A percentile compares a stretch with the other conserved stretches of the same genome.
Evolutionary conservation across 177 flowering plant species (phyloP).

Genomic region (Vitis hybrid): DNA sequence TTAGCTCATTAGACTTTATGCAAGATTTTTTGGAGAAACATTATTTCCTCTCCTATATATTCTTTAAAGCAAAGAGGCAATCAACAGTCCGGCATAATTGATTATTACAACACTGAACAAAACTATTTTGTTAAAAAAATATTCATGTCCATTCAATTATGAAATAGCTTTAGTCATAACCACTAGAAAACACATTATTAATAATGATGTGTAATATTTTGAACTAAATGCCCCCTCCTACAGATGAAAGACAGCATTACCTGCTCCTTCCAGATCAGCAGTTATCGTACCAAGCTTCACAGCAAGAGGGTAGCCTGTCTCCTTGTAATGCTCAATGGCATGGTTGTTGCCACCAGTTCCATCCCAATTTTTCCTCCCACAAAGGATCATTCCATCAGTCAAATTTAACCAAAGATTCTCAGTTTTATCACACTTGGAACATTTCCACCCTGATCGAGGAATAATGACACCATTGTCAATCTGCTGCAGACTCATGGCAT

Average conservation of each 20-base stretch:
- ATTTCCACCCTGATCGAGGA: slow-evolving; percentile 95
- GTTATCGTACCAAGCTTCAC: slow-evolving; percentile 97
- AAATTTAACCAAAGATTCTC: slow-evolving; percentile 96
- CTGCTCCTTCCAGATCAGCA: slow-evolving; percentile 94
- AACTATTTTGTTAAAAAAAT: no score
- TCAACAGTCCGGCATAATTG: no score
- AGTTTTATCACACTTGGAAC: slow-evolving; percentile 84
- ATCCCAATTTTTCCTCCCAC: slow-evolving; percentile 95
- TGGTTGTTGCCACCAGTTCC: slow-evolving; percentile 97
- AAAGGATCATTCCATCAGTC: slow-evolving; percentile 93
- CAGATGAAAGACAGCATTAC: slow-evolving; percentile 36
- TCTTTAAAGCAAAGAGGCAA: no score
- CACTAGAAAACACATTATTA: not conserved
- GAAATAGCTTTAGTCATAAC: not conserved
- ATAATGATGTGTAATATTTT: not conserved
- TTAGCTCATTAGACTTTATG: no score
- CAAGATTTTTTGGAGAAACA: no score
- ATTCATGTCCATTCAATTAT: no score
- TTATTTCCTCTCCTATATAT: no score
- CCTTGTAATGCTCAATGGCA: slow-evolving; percentile 81
- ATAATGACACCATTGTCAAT: slow-evolving; percentile 66
- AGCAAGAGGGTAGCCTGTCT: slow-evolving; percentile 84
- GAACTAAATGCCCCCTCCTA: not conserved
- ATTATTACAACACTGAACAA: no score
- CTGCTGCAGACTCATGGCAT: slow-evolving; percentile 72